Percentiles rank a stretch among this genome's conserved stretches.
phyloP scores from a whole-genome alignment of 768 basidiomycete species.

The Pisolithus tinctorius region DNA sequence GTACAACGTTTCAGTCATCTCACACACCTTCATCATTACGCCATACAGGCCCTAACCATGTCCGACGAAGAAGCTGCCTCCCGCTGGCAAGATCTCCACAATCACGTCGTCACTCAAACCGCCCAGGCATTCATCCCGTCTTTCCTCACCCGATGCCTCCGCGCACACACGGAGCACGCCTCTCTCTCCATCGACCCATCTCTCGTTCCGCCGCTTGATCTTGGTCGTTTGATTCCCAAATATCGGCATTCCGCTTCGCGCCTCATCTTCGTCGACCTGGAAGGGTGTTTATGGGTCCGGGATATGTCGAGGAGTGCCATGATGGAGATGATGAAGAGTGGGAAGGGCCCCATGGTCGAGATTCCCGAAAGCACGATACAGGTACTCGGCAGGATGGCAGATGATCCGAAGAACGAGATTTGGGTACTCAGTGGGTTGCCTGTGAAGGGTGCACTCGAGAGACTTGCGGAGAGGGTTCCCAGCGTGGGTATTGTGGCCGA shows the following conservation, averaged over 20 bases:
- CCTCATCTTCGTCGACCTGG: constrained; percentile 69
- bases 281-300: constrained; percentile 71
- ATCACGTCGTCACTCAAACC: constrained; percentile 80
- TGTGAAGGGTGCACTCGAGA: constrained; percentile 56
- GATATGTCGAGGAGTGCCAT: constrained; percentile 34
- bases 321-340: not conserved
- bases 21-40: constrained; percentile 1
- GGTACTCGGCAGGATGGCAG: constrained; percentile 50
- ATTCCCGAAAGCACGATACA: constrained; percentile 35
- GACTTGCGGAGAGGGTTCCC: constrained; percentile 53
- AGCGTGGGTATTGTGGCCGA: constrained; percentile 80
- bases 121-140: constrained; percentile 77
- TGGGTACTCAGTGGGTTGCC: constrained; percentile 78
- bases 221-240: constrained; percentile 51
- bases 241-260: constrained; percentile 62
- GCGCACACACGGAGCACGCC: constrained; percentile 65
- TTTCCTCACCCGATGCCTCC: constrained; percentile 70
- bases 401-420: constrained; percentile 66
- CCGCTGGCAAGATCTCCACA: constrained; percentile 83
- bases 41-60: constrained; percentile 65
- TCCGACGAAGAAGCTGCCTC: constrained; percentile 59
- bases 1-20: not conserved
- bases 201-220: constrained; percentile 35
- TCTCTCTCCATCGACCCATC: constrained; percentile 18
- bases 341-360: constrained; percentile 26